A percentile compares a stretch with the other conserved stretches of the same genome.
Conservation (phyloP, 139 green algal species). For the Zygnema circumcarinatum region DNA sequence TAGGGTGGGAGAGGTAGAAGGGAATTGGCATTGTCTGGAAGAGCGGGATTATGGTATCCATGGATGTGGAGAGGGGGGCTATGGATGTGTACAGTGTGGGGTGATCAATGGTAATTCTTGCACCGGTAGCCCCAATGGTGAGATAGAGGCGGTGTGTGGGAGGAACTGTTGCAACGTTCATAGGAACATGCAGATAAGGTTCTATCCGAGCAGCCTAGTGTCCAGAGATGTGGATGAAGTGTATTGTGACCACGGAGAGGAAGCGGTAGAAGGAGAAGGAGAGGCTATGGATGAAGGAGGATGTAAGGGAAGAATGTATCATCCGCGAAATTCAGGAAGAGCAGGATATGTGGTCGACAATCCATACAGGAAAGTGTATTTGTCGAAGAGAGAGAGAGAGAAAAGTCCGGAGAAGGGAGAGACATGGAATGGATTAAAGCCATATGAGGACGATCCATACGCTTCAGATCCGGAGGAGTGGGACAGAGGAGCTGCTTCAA, state of each 20-base stretch:
- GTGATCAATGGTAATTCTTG: neutral
- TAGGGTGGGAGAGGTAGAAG: neutral
- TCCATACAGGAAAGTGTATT: neutral
- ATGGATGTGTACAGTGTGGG: too few species aligned
- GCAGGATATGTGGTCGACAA: neutral
- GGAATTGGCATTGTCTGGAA: neutral
- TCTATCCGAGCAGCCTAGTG: too few species aligned
- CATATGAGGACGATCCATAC: neutral
- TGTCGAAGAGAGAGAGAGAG: too few species aligned
- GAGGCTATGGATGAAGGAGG: constrained; percentile 38
- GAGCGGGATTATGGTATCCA: neutral
- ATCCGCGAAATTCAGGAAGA: neutral
- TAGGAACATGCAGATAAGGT: too few species aligned
- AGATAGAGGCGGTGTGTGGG: too few species aligned
- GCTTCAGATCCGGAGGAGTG: neutral
- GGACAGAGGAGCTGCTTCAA: neutral
- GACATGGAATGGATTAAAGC: too few species aligned
- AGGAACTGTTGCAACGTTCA: too few species aligned
- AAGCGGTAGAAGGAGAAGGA: constrained; percentile 29
- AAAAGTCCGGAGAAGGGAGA: too few species aligned
- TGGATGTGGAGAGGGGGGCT: too few species aligned
- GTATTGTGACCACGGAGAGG: too few species aligned
- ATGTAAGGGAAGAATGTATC: neutral
- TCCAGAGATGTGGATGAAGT: too few species aligned
- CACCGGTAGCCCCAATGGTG: neutral